phyloP scores from a whole-genome alignment of 129 eudicot species.

The Calendula officinalis region DNA sequence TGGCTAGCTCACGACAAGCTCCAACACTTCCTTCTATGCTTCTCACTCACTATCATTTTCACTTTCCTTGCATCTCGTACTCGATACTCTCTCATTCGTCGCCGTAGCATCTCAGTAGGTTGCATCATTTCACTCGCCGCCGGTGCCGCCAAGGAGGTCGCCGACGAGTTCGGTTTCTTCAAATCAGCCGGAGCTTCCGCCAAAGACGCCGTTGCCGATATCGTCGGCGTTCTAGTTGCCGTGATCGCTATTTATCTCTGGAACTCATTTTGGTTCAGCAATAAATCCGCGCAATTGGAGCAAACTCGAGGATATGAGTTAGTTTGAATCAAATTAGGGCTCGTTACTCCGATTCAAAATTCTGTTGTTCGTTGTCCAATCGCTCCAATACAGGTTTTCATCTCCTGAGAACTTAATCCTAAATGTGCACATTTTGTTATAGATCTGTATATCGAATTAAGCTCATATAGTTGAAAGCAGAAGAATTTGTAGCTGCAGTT shows the following conservation, averaged over 20 bases:
- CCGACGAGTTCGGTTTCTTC: constrained; percentile 85
- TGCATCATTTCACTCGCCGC: constrained; percentile 56
- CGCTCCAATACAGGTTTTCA: constrained; percentile 14
- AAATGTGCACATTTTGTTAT: constrained; percentile 12
- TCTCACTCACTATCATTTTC: constrained; percentile 48
- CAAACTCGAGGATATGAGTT: constrained; percentile 40
- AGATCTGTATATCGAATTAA: not conserved
- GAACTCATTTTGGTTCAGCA: constrained; percentile 17
- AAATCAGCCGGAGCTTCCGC: constrained; percentile 79
- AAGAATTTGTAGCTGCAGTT: too few relatives aligned
- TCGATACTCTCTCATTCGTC: constrained; percentile 57
- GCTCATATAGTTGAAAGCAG: too few relatives aligned
- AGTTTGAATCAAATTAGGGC: constrained; percentile 38
- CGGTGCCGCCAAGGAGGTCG: constrained; percentile 88
- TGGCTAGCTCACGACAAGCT: constrained; percentile 85
- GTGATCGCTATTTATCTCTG: constrained; percentile 40
- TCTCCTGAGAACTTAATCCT: not conserved
- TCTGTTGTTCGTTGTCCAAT: not conserved
- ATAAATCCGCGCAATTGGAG: constrained; percentile 19
- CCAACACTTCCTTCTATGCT: constrained; percentile 74
- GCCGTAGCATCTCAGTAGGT: constrained; percentile 50
- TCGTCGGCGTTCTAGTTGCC: constrained; percentile 62
- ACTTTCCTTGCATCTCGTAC: constrained; percentile 48
- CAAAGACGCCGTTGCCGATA: constrained; percentile 71
- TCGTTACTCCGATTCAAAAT: not conserved